Percentiles rank a stretch among this genome's conserved stretches.
These are phyloP conservation scores for Euphorbia lathyris DNA, from an alignment of 345 rosid genomes.

Conservation along the genomic window DNA sequence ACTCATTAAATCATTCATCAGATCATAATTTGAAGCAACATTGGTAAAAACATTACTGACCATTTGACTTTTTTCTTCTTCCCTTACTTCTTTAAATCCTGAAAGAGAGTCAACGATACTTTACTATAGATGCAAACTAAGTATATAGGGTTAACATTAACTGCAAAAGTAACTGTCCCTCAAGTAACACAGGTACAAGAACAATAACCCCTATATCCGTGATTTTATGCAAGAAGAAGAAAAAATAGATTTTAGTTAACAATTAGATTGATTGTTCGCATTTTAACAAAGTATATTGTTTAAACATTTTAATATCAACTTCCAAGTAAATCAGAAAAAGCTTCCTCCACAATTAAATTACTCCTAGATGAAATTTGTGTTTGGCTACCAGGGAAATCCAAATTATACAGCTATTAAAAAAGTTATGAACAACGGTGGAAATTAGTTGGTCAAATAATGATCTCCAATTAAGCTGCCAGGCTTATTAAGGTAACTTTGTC, in stretches of 20 bases:
- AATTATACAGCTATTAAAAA: background rate
- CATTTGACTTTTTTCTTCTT: conserved; percentile 81
- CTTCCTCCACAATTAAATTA: background rate
- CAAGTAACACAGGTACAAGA: background rate
- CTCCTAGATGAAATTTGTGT: background rate
- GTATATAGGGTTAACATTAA: background rate
- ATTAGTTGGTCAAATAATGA: background rate
- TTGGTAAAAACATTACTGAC: conserved; percentile 84
- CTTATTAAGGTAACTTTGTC: background rate
- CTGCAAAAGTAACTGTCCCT: background rate
- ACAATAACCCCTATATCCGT: background rate
- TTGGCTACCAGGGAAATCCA: background rate
- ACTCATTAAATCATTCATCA: conserved; percentile 97
- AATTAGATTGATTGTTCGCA: background rate
- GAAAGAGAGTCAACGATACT: conserved; percentile 18
- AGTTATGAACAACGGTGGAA: background rate
- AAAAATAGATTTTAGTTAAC: background rate
- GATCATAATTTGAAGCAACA: conserved; percentile 89
- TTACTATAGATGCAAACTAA: background rate
- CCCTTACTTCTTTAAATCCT: conserved; percentile 87
- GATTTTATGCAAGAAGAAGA: background rate
- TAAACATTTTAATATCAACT: background rate
- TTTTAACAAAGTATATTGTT: background rate
- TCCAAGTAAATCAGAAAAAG: too few relatives aligned
- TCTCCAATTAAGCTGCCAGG: background rate